A percentile compares a stretch with the other conserved stretches of the same genome.
These are phyloP conservation scores for Gardenia jasminoides DNA, from an alignment of 257 asterid species.

Conservation along the genomic window DNA sequence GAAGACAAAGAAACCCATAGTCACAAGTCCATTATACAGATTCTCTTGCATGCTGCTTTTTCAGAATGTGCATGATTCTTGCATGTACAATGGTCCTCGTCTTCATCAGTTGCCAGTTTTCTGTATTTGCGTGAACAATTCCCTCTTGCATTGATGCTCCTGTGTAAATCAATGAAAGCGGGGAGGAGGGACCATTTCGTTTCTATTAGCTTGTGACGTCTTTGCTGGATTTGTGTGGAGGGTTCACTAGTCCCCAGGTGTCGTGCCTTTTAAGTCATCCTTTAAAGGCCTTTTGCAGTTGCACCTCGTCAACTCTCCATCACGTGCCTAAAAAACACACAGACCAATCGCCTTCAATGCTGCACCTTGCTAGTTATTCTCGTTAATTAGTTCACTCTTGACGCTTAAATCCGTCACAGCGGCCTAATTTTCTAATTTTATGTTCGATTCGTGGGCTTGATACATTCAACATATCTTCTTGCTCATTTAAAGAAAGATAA, in stretches of 20 bases:
- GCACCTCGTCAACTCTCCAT: background rate
- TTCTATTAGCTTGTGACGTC: background rate
- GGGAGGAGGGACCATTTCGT: background rate
- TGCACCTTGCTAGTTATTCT: too few species aligned
- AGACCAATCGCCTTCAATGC: background rate
- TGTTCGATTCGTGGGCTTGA: too few species aligned
- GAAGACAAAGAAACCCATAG: background rate
- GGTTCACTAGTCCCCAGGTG: background rate
- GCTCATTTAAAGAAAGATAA: too few species aligned
- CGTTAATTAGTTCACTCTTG: too few species aligned
- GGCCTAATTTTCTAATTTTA: too few species aligned
- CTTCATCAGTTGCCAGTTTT: background rate
- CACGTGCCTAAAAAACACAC: background rate
- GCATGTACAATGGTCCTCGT: background rate
- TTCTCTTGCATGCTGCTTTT: background rate
- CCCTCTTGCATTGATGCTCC: background rate
- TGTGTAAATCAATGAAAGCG: background rate
- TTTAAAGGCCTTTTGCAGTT: background rate
- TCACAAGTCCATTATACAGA: background rate
- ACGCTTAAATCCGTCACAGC: too few species aligned
- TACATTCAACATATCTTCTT: too few species aligned
- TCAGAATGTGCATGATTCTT: background rate
- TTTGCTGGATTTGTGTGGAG: background rate
- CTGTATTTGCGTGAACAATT: slow-evolving; percentile 7
- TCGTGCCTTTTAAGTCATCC: background rate